phyloP scores from a whole-genome alignment of 805 yeast species.

The Myxozyma vanderwaltii region DNA sequence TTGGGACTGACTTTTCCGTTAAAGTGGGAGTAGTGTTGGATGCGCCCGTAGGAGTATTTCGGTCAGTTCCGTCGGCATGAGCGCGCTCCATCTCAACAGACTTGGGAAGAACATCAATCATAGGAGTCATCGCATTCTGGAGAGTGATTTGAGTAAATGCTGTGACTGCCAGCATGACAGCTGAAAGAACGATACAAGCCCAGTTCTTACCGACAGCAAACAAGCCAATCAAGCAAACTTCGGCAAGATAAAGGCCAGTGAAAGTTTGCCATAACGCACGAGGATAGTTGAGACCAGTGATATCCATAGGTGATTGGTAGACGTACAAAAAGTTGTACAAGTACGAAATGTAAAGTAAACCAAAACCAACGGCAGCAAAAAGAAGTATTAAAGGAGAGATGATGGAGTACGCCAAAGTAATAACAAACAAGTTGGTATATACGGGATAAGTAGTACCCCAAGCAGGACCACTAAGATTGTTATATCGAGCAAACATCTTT shows the following conservation, averaged over 20 bases:
- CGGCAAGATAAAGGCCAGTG: slow-evolving; percentile 85
- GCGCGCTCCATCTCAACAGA: slow-evolving; percentile 37
- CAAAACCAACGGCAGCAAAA: slow-evolving; percentile 72
- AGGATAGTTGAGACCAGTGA: slow-evolving; percentile 82
- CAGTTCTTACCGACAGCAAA: slow-evolving; percentile 90
- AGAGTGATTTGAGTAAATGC: slow-evolving; percentile 68
- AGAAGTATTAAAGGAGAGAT: slow-evolving; percentile 83
- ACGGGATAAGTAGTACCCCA: slow-evolving; percentile 86
- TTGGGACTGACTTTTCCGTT: slow-evolving; percentile 18
- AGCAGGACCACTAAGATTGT: slow-evolving; percentile 62
- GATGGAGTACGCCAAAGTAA: slow-evolving; percentile 72
- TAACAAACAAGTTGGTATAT: slow-evolving; percentile 71
- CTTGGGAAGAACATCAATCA: slow-evolving; percentile 49
- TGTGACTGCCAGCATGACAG: slow-evolving; percentile 64
- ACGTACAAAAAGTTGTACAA: slow-evolving; percentile 77
- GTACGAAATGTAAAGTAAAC: slow-evolving; percentile 72
- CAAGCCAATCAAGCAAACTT: slow-evolving; percentile 80
- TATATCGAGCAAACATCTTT: slow-evolving; percentile 80
- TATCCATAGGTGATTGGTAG: slow-evolving; percentile 64
- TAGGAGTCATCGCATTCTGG: slow-evolving; percentile 63
- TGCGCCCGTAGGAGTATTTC: slow-evolving; percentile 16
- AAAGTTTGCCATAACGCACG: slow-evolving; percentile 86
- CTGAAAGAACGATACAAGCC: slow-evolving; percentile 87
- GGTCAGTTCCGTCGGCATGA: slow-evolving; percentile 15
- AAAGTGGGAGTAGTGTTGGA: slow-evolving; percentile 17